Base-by-base conservation (phyloP, 306 rosid species). In the Corylus americana region DNA sequence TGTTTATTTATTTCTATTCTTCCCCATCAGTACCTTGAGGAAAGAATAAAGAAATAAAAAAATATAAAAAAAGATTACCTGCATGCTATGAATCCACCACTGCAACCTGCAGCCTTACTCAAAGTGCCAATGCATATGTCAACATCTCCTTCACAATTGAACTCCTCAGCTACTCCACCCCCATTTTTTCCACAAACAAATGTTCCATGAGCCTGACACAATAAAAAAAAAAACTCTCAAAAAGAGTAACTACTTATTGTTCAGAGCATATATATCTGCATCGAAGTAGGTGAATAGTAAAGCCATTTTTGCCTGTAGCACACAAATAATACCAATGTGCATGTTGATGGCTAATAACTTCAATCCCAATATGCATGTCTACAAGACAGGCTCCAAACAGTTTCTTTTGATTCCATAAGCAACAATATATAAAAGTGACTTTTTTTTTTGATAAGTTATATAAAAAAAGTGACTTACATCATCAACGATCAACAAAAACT, bases 21-120 rank as follows among this genome's bases (percentile, higher is more conserved):
- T 42, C 72, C 39, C 29, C 50, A 53, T 29, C 27, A 72, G 66
- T 11, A 5, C 7, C 2, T 6, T 7, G 48, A 51, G 17, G 6
- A 7, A 66, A 73, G 79, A 78, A 42, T 49, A 29, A 22, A 76
- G 35, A 31, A 31, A 0, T 31, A 31, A 31, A 31, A 31, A 31
- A 31, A 31, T 22, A 22, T 22, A 73, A 74, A 57, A 50, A 55
- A 78, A 6, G 50, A 76, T 75, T 86, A 87, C 98, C 98, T 95
- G 98, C 98, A 92, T 44, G 98, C 97, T 63, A 95, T 92, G 78
- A 95, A 95, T 82, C 98, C 98, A 50, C 98, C 98, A 84, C 89
- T 97, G 80, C 98, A 95, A 71, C 98, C 98, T 1, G 92, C 98
- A 84, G 98, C 98, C 83, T 92, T 95, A 81, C 98, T 95, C 71